Evolutionary conservation across 495 filamentous ascomycete genomes (phyloP).

Genomic region (Durotheca rogersii): DNA sequence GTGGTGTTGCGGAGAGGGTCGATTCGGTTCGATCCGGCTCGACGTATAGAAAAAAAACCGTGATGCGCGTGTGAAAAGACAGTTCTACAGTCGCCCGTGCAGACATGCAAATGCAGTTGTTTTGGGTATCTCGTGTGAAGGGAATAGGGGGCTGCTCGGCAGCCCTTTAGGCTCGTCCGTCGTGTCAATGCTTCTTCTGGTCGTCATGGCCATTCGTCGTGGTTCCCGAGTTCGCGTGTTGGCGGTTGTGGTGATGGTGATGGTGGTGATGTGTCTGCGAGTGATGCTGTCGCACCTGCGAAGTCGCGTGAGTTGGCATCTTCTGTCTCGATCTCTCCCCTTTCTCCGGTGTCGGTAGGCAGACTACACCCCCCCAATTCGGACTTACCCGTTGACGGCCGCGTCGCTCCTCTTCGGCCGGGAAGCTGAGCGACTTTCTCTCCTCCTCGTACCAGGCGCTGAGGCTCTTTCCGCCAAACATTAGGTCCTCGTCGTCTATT

Average conservation of each 20-base stretch:
- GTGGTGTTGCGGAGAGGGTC: background rate
- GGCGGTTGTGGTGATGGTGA: constrained; percentile 28
- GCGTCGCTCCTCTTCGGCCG: constrained; percentile 46
- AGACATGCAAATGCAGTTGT: constrained; percentile 26
- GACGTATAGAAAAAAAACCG: no score
- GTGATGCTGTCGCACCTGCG: constrained; percentile 32
- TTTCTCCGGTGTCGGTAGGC: background rate
- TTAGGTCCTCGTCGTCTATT: constrained; percentile 59
- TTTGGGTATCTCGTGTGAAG: constrained; percentile 30
- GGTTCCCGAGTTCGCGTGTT: constrained; percentile 22
- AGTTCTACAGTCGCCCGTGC: constrained; percentile 13
- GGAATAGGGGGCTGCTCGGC: constrained; percentile 8
- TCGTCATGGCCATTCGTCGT: constrained; percentile 20
- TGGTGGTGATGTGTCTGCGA: constrained; percentile 22
- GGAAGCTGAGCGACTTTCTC: constrained; percentile 38
- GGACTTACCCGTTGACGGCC: constrained; percentile 43
- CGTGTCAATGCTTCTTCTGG: constrained; percentile 24
- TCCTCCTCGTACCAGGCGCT: constrained; percentile 59
- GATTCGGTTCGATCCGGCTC: background rate
- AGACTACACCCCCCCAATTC: background rate
- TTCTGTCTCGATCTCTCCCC: background rate
- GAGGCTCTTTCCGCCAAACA: constrained; percentile 57
- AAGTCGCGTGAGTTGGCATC: constrained; percentile 3
- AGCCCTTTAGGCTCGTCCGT: constrained; percentile 2
- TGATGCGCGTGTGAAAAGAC: constrained; percentile 2